A percentile compares a stretch with the other conserved stretches of the same genome.
phyloP scores from a whole-genome alignment of 2,329 filamentous ascomycete species.

The Neocucurbitaria cava region DNA sequence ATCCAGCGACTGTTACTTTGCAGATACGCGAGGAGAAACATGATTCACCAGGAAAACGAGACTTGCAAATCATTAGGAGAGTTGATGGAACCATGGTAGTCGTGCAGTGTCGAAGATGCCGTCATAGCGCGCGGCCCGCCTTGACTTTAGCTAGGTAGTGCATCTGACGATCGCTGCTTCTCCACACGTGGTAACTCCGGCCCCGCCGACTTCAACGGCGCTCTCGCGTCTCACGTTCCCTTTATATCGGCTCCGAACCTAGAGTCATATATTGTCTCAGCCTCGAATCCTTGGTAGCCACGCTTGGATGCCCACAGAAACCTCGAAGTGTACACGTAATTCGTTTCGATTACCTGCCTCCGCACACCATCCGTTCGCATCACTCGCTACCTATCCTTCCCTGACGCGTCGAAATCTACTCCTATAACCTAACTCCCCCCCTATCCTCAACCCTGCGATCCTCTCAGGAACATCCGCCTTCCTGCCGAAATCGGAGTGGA shows the following conservation, averaged over 20 bases:
- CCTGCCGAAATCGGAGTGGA: neutral
- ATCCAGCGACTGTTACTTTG: neutral
- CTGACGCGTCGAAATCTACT: constrained; percentile 13
- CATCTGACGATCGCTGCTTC: constrained; percentile 17
- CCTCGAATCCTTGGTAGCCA: neutral
- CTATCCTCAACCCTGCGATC: neutral
- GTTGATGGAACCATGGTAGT: neutral
- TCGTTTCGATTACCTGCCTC: neutral
- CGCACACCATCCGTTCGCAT: constrained; percentile 8
- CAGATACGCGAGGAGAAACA: too few relatives aligned
- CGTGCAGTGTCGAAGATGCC: constrained; percentile 22
- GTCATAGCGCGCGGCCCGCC: constrained; percentile 22
- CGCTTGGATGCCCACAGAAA: neutral
- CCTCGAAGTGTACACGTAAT: neutral
- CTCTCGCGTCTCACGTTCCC: constrained; percentile 1
- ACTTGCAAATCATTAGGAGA: neutral
- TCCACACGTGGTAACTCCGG: constrained; percentile 25
- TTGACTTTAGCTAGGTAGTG: too few relatives aligned
- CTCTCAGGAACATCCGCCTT: neutral
- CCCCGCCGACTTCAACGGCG: constrained; percentile 5
- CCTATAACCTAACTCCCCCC: constrained; percentile 1
- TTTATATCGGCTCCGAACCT: neutral
- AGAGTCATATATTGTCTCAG: neutral
- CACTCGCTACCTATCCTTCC: constrained; percentile 17
- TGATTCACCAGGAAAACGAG: too few relatives aligned